Conservation (phyloP, 2,329 filamentous ascomycete genomes). For the Colletotrichum sp. region DNA sequence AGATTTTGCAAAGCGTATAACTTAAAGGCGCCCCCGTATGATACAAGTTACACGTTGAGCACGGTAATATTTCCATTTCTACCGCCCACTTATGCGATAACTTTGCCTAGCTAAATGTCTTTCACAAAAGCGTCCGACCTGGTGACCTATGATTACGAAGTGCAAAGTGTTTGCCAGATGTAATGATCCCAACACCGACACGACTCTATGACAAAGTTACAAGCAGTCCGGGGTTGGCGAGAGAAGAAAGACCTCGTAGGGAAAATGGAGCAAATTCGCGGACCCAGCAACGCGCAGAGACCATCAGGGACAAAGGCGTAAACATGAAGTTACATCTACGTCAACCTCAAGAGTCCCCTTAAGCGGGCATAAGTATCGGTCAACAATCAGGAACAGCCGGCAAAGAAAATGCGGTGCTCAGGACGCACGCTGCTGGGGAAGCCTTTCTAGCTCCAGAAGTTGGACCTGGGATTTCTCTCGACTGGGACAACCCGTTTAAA, state of each 20-base stretch:
- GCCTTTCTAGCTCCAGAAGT: too few species aligned
- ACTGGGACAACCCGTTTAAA: too few species aligned
- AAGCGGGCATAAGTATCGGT: rapidly evolving
- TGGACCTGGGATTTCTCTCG: neutral
- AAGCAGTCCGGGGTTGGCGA: neutral
- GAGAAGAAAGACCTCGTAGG: neutral
- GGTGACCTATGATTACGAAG: rapidly evolving
- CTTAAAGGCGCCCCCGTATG: neutral
- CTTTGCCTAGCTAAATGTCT: rapidly evolving
- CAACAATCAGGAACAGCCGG: rapidly evolving
- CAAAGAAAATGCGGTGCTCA: neutral
- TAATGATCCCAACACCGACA: rapidly evolving
- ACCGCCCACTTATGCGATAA: neutral
- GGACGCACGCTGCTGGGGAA: too few species aligned
- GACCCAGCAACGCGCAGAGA: neutral
- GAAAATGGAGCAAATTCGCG: rapidly evolving
- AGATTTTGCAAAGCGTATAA: rapidly evolving
- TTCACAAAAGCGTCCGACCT: rapidly evolving
- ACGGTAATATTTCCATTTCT: rapidly evolving
- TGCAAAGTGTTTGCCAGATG: neutral
- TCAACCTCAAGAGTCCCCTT: neutral
- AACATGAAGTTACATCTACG: neutral
- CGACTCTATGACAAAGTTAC: neutral
- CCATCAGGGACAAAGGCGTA: neutral
- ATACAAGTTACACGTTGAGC: rapidly evolving